These are phyloP conservation scores for Phytophthora palmivora DNA, from an alignment of 352 stramenopile genomes.

Conservation along the genomic window DNA sequence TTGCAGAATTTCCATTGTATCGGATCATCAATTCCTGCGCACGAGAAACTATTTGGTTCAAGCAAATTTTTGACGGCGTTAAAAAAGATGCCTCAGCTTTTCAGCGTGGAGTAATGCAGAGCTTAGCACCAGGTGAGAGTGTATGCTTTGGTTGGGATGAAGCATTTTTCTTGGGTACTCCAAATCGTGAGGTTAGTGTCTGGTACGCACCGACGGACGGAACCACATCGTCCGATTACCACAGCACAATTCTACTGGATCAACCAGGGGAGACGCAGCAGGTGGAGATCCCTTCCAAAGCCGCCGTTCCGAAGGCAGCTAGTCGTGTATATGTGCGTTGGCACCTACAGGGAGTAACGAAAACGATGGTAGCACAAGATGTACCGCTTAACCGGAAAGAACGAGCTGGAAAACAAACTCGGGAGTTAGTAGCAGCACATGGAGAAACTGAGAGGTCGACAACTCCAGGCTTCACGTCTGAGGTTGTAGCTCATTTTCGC, in stretches of 20 bases:
- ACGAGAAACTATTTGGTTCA: slow-evolving; percentile 78
- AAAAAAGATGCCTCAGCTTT: slow-evolving; percentile 52
- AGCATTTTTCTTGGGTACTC: slow-evolving; percentile 74
- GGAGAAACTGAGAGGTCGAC: slow-evolving; percentile 16
- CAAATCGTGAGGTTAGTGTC: slow-evolving; percentile 70
- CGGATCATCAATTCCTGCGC: slow-evolving; percentile 81
- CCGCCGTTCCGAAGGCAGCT: slow-evolving; percentile 28
- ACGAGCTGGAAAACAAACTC: slow-evolving; percentile 55
- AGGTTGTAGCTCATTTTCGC: slow-evolving; percentile 62
- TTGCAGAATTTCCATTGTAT: slow-evolving; percentile 70
- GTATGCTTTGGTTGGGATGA: slow-evolving; percentile 89
- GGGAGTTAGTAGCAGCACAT: slow-evolving; percentile 47
- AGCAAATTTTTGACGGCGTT: slow-evolving; percentile 80
- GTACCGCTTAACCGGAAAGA: slow-evolving; percentile 53
- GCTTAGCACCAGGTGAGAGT: slow-evolving; percentile 72
- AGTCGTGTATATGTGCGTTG: slow-evolving; percentile 75
- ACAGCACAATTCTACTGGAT: slow-evolving; percentile 75
- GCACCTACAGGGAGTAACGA: slow-evolving; percentile 85
- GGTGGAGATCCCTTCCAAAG: slow-evolving; percentile 62
- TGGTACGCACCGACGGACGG: slow-evolving; percentile 56
- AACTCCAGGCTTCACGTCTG: slow-evolving; percentile 47
- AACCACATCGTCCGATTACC: slow-evolving; percentile 41
- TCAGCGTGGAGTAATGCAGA: slow-evolving; percentile 73
- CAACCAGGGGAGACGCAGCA: slow-evolving; percentile 70
- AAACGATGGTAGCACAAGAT: slow-evolving; percentile 84